Base-by-base conservation (phyloP, 192 early-diverging fungal species). In the Linnemannia hyalina region DNA sequence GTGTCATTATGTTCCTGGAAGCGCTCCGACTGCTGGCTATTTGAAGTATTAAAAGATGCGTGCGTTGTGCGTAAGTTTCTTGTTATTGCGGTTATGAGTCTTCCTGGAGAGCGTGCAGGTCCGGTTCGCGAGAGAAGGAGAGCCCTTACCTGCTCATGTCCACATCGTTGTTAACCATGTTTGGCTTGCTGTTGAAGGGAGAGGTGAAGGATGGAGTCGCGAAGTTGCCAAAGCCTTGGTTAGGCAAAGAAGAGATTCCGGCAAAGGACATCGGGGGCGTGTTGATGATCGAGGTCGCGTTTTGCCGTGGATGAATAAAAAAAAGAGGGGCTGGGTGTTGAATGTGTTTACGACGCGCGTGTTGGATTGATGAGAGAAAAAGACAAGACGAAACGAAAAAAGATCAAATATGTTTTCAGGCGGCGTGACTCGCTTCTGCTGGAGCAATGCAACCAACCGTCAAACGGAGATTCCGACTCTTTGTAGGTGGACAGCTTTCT, bases 1-100 rank as follows among this genome's bases (percentile, higher is more conserved):
- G 82, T 74, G 3, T 83, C 82, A 26, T 70, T 75, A 20, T 73
- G 20, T 26, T 78, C 82, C 47, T 78, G 73, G 70, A 68, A 73
- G 9, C 55, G 44, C 11, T 75, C 80, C 20, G 60, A n/a, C 11
- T 70, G 69, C 13, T 70, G 69, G 38, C 69, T 70, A 70, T 23
- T 41, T 2, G 3, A 23, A 22, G 69, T 41, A 42, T 41, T 0
- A 35, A 70, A 38, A 18, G 22, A 23, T 38, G 32, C 18, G 40
- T 15, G 38, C 20, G 38, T 8, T 41, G 10, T n/a, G 5, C 1
- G 40, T 42, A 11, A 32, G 60, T 65, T 65, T 26, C 60, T 65
- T 32, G 3, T 32, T 18, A 5, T 52, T 22, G 49, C 5, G 4
- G 26, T 65, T 0, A 15, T 5, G 29, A 9, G 60, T 65, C 0